Evolutionary conservation across 139 green algal species (phyloP).

Genomic region (Ettlia oleoabundans): DNA sequence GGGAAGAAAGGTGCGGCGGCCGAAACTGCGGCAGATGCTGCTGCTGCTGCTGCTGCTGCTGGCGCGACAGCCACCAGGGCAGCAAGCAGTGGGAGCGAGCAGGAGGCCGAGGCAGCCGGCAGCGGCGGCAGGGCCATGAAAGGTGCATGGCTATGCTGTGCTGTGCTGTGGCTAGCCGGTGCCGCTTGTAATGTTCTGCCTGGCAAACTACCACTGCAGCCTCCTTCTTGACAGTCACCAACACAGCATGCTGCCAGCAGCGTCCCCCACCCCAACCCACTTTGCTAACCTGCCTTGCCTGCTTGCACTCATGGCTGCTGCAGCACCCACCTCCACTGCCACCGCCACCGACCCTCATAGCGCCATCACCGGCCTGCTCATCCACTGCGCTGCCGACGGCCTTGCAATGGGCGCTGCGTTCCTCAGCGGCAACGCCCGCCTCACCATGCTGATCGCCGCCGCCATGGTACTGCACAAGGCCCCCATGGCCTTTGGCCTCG

Average conservation of each 20-base stretch:
- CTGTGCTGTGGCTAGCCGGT: not conserved
- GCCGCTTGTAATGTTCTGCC: not conserved
- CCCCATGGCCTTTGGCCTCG: constrained; percentile 68
- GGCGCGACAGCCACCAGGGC: not conserved
- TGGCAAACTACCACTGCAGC: no score
- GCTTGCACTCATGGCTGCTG: not conserved
- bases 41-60: not conserved
- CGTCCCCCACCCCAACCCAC: not conserved
- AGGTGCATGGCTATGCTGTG: not conserved
- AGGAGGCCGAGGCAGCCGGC: not conserved
- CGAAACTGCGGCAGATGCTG: not conserved
- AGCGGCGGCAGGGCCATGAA: constrained; percentile 11
- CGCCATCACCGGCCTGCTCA: constrained; percentile 55
- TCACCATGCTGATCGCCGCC: constrained; percentile 48
- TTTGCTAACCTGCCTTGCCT: no score
- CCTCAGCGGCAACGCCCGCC: constrained; percentile 40
- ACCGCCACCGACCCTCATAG: not conserved
- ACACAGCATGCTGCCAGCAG: no score
- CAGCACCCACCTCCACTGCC: not conserved
- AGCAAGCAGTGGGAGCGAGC: no score
- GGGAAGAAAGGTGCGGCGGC: not conserved
- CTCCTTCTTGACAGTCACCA: no score
- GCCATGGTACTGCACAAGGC: constrained; percentile 56
- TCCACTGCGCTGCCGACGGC: constrained; percentile 67
- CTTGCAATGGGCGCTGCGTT: constrained; percentile 67